Base-by-base conservation (phyloP, 306 rosid species). In the Begonia masoniana region DNA sequence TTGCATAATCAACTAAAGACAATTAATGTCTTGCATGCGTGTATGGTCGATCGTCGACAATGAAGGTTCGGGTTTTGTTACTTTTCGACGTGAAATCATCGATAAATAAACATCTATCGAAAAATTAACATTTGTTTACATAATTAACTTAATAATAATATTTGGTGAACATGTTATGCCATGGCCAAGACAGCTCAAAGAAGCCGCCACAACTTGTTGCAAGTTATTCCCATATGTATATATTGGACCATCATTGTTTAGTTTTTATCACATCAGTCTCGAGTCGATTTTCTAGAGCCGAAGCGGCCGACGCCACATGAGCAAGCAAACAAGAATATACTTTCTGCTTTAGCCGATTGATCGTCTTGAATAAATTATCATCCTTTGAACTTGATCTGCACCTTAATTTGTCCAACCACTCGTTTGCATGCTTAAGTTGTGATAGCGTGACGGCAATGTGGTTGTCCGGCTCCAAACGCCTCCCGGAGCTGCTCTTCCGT, bases 371-470 rank as follows among this genome's bases (percentile, higher is more conserved):
- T 60, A 68, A 26, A 26, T 52, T 77, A 17, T 58, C 78, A 54
- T 57, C 73, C 26, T 58, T 83, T 8, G 78, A 47, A 71, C 60
- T 66, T 23, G 71, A 60, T 48, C 64, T 72, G 53, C 57, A 66
- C 63, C 70, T 70, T 15, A 83, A 67, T 52, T 74, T 83, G 15
- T 91, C 99, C 75, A 91, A 71, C 96, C 96, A 91, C 65, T 81
- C 92, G n/a, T 81, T 83, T 55, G 93, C 84, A 46, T 72, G 72
- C 76, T 91, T 91, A 66, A 91, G 99, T 62, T 86, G 78, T 15
- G 88, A 83, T 43, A 91, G 48, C 13, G 92, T 69, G 47, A 75
- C 75, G 58, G 93, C 92, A 52, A 86, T 86, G 42, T 68, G 73
- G 72, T 77, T 81, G 58, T 76, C 88, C 41, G 74, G 82, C 59